Conservation (phyloP, 495 filamentous ascomycete species). For the Podospora appendiculata region DNA sequence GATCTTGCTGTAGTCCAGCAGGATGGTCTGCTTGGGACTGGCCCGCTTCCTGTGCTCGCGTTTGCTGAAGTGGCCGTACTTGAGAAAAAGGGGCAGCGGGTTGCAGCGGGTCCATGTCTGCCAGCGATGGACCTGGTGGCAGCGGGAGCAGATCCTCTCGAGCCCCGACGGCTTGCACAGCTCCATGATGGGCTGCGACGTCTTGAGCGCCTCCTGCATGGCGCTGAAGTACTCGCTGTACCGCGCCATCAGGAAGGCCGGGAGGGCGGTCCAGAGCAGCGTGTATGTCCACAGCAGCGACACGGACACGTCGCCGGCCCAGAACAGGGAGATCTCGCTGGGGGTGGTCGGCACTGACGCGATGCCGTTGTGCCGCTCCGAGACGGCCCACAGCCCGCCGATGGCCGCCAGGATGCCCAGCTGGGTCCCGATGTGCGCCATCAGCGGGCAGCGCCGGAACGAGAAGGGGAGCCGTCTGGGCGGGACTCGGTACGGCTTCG, state of each 20-base stretch:
- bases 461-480: background rate
- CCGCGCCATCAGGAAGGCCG: background rate
- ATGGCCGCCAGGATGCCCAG: background rate
- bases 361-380: background rate
- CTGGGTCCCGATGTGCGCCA: background rate
- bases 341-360: background rate
- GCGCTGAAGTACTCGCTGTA: background rate
- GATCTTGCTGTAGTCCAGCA: background rate
- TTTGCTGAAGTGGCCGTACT: background rate
- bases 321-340: background rate
- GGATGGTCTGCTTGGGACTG: background rate
- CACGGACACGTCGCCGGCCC: background rate
- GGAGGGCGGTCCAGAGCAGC: background rate
- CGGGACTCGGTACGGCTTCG: too few relatives aligned
- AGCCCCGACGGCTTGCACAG: background rate
- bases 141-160: background rate
- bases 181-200: background rate
- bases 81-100: too few relatives aligned
- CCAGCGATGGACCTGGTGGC: background rate
- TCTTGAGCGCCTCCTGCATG: background rate
- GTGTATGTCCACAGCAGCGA: background rate
- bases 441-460: background rate
- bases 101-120: too few relatives aligned
- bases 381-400: background rate
- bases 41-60: background rate